Percentiles rank a stretch among this genome's conserved stretches.
These are phyloP conservation scores for Debaryomyces prosopidis DNA, from an alignment of 805 yeast genomes.

Conservation along the genomic window DNA sequence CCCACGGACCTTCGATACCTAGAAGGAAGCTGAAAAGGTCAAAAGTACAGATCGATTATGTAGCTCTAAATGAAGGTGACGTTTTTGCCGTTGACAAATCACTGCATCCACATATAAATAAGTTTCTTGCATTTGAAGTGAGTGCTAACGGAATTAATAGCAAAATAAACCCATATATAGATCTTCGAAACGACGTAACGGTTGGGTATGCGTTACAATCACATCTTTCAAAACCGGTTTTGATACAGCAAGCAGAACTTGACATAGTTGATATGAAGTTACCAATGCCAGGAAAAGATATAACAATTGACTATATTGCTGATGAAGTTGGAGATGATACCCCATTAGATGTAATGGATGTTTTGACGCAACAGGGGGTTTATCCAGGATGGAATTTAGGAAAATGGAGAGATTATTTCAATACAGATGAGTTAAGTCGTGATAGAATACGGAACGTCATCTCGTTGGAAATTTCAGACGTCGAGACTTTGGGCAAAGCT, in stretches of 20 bases:
- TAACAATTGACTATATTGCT: constrained; percentile 58
- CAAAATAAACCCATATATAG: constrained; percentile 17
- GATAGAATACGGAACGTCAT: constrained; percentile 78
- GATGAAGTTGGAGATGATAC: constrained; percentile 61
- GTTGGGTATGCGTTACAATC: constrained; percentile 32
- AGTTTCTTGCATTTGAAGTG: constrained; percentile 28
- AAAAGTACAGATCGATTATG: constrained; percentile 64
- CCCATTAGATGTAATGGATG: constrained; percentile 85
- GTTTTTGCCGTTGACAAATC: constrained; percentile 46
- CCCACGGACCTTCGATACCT: constrained; percentile 47
- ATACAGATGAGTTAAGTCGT: constrained; percentile 41
- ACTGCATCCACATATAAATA: constrained; percentile 52
- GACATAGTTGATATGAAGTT: constrained; percentile 47
- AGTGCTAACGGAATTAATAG: constrained; percentile 16
- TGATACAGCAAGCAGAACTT: constrained; percentile 34
- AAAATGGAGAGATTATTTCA: constrained; percentile 74
- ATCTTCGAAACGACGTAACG: constrained; percentile 32
- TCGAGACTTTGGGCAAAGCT: constrained; percentile 43
- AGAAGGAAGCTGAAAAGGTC: constrained; percentile 58
- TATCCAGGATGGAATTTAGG: constrained; percentile 67
- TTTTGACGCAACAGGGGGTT: constrained; percentile 69
- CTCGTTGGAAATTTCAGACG: constrained; percentile 71
- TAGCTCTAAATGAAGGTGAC: constrained; percentile 77
- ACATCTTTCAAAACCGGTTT: constrained; percentile 45
- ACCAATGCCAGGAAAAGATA: constrained; percentile 42